These are phyloP conservation scores for Globomyces sp. DNA, from an alignment of 371 early-diverging fungal species.

Conservation along the genomic window DNA sequence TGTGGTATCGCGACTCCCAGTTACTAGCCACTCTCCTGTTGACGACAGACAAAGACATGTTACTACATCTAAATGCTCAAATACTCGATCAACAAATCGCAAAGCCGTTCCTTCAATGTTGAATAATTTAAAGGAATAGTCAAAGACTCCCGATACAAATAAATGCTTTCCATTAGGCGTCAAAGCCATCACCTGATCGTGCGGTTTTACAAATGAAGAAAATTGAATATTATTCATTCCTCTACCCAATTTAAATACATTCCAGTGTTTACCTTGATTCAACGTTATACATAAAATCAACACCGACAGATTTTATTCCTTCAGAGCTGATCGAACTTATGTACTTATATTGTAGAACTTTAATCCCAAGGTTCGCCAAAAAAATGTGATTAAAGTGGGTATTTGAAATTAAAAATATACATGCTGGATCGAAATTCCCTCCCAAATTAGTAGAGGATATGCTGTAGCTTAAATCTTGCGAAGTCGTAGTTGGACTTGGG, in stretches of 20 bases:
- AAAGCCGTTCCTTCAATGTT: conserved; percentile 7
- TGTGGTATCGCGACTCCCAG: conserved; percentile 67
- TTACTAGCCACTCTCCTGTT: conserved; percentile 53
- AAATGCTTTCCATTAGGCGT: neutral
- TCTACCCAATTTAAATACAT: too few relatives aligned
- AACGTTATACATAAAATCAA: too few relatives aligned
- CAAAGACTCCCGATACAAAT: neutral
- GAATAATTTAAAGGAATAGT: neutral
- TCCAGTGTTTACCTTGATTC: too few relatives aligned
- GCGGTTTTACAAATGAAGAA: too few relatives aligned
- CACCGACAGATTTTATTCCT: conserved; percentile 7
- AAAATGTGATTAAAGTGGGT: conserved; percentile 20
- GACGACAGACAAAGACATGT: conserved; percentile 55
- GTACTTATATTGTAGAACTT: too few relatives aligned
- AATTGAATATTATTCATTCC: too few relatives aligned
- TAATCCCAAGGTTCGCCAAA: too few relatives aligned
- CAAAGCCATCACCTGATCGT: neutral
- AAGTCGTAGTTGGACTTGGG: neutral
- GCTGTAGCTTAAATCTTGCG: neutral
- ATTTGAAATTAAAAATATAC: conserved; percentile 37
- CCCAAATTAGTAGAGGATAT: neutral
- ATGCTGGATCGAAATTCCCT: neutral
- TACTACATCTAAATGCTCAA: conserved; percentile 64
- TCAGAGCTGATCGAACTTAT: too few relatives aligned
- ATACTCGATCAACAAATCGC: conserved; percentile 38